Percentiles rank a stretch among this genome's conserved stretches.
These are phyloP conservation scores for Phialemonium atrogriseum DNA, from an alignment of 2,329 filamentous ascomycete species.

Conservation along the genomic window DNA sequence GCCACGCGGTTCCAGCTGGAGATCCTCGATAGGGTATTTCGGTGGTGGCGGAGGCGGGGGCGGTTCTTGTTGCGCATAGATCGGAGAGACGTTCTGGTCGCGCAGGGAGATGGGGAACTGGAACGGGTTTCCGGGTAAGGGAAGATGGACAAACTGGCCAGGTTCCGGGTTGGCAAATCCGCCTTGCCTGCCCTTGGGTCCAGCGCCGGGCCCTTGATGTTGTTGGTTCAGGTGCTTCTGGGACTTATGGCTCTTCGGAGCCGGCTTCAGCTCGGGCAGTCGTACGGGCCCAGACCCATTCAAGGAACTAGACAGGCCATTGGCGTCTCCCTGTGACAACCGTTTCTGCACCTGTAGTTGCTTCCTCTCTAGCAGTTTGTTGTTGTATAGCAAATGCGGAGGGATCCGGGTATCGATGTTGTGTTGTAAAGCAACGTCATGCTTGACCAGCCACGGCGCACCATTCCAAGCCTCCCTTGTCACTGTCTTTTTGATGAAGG, in stretches of 20 bases:
- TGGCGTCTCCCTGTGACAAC: constrained; percentile 37
- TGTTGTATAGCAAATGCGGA: constrained; percentile 71
- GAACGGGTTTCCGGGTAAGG: constrained; percentile 36
- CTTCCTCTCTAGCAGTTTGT: constrained; percentile 69
- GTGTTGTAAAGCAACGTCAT: constrained; percentile 73
- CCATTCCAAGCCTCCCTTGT: constrained; percentile 86
- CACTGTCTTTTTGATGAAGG: constrained; percentile 94
- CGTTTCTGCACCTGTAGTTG: constrained; percentile 61
- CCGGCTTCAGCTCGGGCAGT: constrained; percentile 66
- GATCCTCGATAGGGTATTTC: constrained; percentile 93
- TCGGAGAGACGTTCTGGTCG: constrained; percentile 32
- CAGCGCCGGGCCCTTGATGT: constrained; percentile 21
- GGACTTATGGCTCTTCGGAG: constrained; percentile 59
- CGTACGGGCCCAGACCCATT: constrained; percentile 41
- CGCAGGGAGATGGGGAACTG: constrained; percentile 35
- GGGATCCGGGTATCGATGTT: constrained; percentile 85
- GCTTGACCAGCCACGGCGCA: constrained; percentile 93
- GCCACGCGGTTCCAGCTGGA: constrained; percentile 67
- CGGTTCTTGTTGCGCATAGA: constrained; percentile 11
- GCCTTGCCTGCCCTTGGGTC: constrained; percentile 29
- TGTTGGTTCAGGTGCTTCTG: constrained; percentile 34
- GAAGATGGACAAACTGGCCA: constrained; percentile 27
- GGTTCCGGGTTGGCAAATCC: constrained; percentile 25
- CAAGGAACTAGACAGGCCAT: constrained; percentile 29
- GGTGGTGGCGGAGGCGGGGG: constrained; percentile 57